These are phyloP conservation scores for Pestalotiopsis sp. DNA, from an alignment of 2,329 filamentous ascomycete genomes.

Conservation along the genomic window DNA sequence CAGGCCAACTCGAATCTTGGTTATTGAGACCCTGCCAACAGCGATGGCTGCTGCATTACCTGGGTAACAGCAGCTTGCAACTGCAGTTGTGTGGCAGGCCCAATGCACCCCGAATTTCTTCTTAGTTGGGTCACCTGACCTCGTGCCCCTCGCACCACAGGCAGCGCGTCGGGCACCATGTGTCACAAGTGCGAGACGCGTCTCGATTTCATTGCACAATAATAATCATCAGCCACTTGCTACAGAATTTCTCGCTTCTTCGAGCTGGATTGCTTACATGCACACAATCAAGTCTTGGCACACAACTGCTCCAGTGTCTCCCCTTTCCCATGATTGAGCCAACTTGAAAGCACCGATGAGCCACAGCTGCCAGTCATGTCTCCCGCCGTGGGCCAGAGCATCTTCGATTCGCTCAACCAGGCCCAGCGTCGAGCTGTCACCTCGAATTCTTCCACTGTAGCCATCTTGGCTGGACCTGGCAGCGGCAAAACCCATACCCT, in stretches of 20 bases:
- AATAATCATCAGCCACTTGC: not conserved
- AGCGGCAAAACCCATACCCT: constrained; percentile 95
- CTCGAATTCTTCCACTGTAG: constrained; percentile 57
- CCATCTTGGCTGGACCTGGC: constrained; percentile 69
- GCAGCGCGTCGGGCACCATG: not conserved
- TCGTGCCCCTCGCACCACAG: not conserved
- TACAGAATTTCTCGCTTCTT: not conserved
- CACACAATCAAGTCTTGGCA: not conserved
- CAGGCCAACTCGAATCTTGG: too few species aligned
- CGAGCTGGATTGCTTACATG: not conserved
- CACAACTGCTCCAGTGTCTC: not conserved
- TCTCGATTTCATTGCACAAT: not conserved
- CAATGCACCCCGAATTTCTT: not conserved
- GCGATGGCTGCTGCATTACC: too few species aligned
- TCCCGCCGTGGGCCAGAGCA: constrained; percentile 22
- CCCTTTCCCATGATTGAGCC: not conserved
- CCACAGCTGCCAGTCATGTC: constrained; percentile 22
- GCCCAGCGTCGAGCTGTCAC: constrained; percentile 60
- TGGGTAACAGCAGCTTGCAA: not conserved
- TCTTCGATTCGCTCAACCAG: constrained; percentile 54
- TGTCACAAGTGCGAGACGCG: not conserved
- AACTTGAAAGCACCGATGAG: constrained; percentile 11
- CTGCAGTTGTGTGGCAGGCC: not conserved
- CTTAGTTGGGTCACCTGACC: not conserved
- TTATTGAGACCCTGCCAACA: too few species aligned